Base-by-base conservation (phyloP, 169 alveolate genomes). In the Perkinsus olseni region DNA sequence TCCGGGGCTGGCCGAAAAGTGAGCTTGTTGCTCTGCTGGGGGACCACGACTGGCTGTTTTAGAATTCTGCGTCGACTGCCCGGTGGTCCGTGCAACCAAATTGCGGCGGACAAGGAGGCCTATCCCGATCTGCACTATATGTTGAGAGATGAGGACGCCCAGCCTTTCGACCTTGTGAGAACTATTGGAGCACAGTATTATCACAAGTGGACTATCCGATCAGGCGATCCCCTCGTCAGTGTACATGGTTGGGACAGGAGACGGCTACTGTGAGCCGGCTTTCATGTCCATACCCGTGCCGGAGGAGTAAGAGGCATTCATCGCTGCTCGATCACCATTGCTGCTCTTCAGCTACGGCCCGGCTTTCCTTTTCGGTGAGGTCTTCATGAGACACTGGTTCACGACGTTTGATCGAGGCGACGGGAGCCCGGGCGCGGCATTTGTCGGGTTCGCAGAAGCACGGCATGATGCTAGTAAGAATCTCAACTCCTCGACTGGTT, bases 381-480 rank as follows among this genome's bases (percentile, higher is more conserved):
- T 91, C 38, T 91, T 91, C 74, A 91, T 91, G 92, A 38, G 92
- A 39, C 92, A 91, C 37, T 91, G 50, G 38, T 91, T 91, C 74
- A 91, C 92, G 38, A 40, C 50, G 0, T 91, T 91, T 28, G 82
- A 62, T 28, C 82, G 82, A 0, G 82, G 82, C 34, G 82, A 62
- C 31, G 82, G 82, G 37, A 62, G 82, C 17, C 82, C 82, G 34
- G 82, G 82, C 31, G 37, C 92, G 38, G 92, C 92, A 39, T 38
- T 40, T 10, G 92, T 91, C 28, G 92, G 92, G 20, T 91, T 91
- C 48, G 92, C 92, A 38, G 74, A 39, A 8, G 92, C 92, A 34
- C 82, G 82, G 8, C 82, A 62, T 62, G 82, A 62, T 62, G 82
- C 82, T 24, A 62, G 82, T 62, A 62, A 28, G 82, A 24, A 62